A percentile compares a stretch with the other conserved stretches of the same genome.
These are phyloP conservation scores for Miscanthus sacchariflorus DNA, from an alignment of 202 grass and related monocot species.

Conservation along the genomic window DNA sequence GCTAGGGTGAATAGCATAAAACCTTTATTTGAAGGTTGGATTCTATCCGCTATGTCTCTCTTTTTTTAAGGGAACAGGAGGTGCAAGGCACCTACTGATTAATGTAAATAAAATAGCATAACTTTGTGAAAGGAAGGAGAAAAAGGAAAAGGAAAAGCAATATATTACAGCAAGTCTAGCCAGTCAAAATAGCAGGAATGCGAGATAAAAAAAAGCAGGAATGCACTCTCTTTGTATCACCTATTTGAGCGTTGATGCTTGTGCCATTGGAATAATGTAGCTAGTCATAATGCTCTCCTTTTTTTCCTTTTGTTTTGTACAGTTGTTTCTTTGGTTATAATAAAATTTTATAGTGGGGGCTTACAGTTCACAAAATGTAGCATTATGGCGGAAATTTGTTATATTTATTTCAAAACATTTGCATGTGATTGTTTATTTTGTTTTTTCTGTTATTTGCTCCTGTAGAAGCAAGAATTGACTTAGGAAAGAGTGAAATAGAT, in stretches of 20 bases:
- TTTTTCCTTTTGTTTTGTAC: not conserved
- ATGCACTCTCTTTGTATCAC: not conserved
- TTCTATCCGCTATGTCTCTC: not conserved
- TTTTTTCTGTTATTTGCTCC: conserved; percentile 23
- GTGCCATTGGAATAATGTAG: not conserved
- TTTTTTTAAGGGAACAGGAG: not conserved
- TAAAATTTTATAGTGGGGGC: not conserved
- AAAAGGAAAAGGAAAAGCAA: not conserved
- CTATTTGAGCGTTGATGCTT: not conserved
- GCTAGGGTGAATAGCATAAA: conserved; percentile 85
- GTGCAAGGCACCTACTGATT: not conserved
- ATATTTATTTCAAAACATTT: not conserved
- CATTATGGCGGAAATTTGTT: not conserved
- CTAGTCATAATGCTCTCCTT: not conserved
- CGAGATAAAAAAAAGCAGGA: not conserved
- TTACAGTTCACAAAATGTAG: not conserved
- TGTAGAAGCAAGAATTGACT: conserved; percentile 79
- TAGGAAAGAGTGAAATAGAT: conserved; percentile 78
- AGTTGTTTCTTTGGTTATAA: not conserved
- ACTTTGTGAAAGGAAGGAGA: not conserved
- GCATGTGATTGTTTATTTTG: not conserved
- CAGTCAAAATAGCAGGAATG: not conserved
- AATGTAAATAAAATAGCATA: not conserved
- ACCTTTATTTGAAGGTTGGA: conserved; percentile 89
- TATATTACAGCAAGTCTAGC: not conserved